phyloP scores from a whole-genome alignment of 306 rosid genomes.

The Quercus parvula region DNA sequence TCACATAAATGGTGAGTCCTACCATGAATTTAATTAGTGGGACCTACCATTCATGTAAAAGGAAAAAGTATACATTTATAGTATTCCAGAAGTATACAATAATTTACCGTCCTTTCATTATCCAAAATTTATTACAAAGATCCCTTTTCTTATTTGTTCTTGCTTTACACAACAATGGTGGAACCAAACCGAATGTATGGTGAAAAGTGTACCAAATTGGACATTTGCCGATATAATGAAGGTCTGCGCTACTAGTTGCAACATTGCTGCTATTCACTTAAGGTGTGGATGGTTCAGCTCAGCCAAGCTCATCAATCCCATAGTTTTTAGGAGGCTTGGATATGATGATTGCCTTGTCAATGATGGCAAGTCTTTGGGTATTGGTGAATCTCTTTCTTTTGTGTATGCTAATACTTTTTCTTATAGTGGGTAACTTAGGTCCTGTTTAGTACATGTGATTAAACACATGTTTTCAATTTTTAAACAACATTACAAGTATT shows the following conservation, averaged over 20 bases:
- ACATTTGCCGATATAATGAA: conserved; percentile 67
- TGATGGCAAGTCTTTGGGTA: conserved; percentile 59
- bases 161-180: conserved; percentile 4
- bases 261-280: conserved; percentile 62
- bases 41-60: too few species aligned
- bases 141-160: not conserved
- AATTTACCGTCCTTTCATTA: not conserved
- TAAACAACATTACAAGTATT: too few species aligned
- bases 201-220: conserved; percentile 60
- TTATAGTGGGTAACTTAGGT: conserved; percentile 5
- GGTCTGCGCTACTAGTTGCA: conserved; percentile 67
- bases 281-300: conserved; percentile 96
- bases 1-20: too few species aligned
- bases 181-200: conserved; percentile 77
- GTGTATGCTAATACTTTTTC: conserved; percentile 76
- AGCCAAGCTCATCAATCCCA: conserved; percentile 71
- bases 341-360: conserved; percentile 81
- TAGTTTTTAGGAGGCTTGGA: conserved; percentile 72
- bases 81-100: too few species aligned
- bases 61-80: too few species aligned
- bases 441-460: too few species aligned
- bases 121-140: not conserved
- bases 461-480: too few species aligned
- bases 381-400: conserved; percentile 61
- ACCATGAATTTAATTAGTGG: too few species aligned